Evolutionary conservation across 345 rosid species (phyloP).

Genomic region (Aquilaria malaccensis): DNA sequence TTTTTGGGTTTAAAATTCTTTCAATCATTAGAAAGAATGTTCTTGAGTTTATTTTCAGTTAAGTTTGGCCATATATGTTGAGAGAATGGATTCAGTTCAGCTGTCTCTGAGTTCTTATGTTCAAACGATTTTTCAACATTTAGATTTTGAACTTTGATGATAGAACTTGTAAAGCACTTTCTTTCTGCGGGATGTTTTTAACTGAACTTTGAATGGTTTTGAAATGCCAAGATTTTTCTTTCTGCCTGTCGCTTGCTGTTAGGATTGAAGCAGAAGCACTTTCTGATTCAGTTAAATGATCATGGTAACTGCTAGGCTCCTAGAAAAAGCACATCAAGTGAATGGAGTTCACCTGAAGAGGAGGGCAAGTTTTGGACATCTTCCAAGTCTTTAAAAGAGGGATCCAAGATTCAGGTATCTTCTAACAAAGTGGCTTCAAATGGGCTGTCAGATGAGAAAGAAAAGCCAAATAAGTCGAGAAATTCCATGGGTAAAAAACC

Average conservation of each 20-base stretch:
- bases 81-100: no score
- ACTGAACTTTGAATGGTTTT: neutral
- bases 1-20: neutral
- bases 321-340: conserved; percentile 71
- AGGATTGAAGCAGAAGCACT: no score
- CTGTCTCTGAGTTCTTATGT: no score
- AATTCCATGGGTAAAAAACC: conserved; percentile 40
- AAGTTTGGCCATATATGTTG: no score
- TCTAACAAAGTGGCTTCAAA: conserved; percentile 41
- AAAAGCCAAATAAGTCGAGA: conserved; percentile 40
- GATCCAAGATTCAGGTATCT: conserved; percentile 32
- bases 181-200: neutral
- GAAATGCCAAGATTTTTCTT: neutral
- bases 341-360: conserved; percentile 47
- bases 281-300: no score
- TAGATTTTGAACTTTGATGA: no score
- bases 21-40: neutral
- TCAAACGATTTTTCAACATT: no score
- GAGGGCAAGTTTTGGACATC: conserved; percentile 43
- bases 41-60: neutral
- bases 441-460: conserved; percentile 51
- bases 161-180: no score
- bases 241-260: neutral
- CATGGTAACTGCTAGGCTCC: conserved; percentile 47
- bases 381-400: conserved; percentile 53